A percentile compares a stretch with the other conserved stretches of the same genome.
phyloP scores from a whole-genome alignment of 495 filamentous ascomycete species.

The Penicillium desertorum region DNA sequence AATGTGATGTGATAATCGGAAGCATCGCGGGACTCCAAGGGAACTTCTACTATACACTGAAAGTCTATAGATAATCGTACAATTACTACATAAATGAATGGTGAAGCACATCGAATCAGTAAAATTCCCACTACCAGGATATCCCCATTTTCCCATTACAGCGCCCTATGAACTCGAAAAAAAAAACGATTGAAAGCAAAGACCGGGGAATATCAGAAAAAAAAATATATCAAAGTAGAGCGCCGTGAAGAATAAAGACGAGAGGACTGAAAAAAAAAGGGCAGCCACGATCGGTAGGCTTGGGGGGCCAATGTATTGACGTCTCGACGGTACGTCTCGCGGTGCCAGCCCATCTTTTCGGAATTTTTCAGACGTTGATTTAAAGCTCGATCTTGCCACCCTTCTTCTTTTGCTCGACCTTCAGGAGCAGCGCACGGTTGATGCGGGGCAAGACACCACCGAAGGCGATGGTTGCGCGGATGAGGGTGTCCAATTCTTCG shows the following conservation, averaged over 20 bases:
- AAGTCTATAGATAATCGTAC: not conserved
- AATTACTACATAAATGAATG: not conserved
- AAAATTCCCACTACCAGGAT: conserved; percentile 41
- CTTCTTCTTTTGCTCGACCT: conserved; percentile 99
- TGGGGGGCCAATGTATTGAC: conserved; percentile 7
- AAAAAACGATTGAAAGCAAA: conserved; percentile 28
- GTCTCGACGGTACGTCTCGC: conserved; percentile 2
- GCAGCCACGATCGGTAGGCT: conserved; percentile 9
- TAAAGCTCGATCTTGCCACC: conserved; percentile 57
- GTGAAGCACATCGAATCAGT: conserved; percentile 22
- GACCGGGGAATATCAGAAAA: conserved; percentile 34
- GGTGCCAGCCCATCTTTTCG: conserved; percentile 7
- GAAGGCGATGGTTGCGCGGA: conserved; percentile 96
- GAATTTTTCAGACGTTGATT: conserved; percentile 15
- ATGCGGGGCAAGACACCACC: conserved; percentile 98
- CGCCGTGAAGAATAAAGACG: conserved; percentile 30
- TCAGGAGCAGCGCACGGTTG: conserved; percentile 94
- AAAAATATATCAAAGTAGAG: conserved; percentile 30
- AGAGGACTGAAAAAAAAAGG: conserved; percentile 13
- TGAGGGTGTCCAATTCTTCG: conserved; percentile 96
- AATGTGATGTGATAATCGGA: not conserved
- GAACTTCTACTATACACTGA: not conserved
- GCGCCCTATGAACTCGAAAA: conserved; percentile 41
- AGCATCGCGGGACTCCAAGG: not conserved
- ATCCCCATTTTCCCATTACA: conserved; percentile 49